Conservation (phyloP, 2,329 filamentous ascomycete genomes). For the Colletotrichum costaricense region DNA sequence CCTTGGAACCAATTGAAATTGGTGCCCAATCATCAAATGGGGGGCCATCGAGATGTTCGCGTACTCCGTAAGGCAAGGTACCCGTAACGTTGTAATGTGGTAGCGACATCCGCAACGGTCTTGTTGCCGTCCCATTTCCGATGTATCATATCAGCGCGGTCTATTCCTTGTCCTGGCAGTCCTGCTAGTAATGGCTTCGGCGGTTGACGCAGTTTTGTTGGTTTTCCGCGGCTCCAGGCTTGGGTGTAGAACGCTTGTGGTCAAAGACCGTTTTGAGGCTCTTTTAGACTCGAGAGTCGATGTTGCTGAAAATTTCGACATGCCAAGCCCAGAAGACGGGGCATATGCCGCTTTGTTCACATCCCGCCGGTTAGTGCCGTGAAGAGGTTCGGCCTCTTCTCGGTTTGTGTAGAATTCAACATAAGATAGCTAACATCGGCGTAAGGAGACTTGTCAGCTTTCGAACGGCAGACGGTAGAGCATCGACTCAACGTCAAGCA, state of each 20-base stretch:
- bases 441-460: background rate
- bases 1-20: background rate
- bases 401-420: background rate
- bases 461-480: too few species aligned
- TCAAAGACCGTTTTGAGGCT: background rate
- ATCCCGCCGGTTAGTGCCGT: background rate
- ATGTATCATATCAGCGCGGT: background rate
- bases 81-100: background rate
- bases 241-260: background rate
- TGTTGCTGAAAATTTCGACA: background rate
- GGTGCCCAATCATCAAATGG: background rate
- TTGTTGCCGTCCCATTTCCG: background rate
- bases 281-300: background rate
- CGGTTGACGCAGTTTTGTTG: background rate
- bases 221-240: background rate
- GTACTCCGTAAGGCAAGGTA: background rate
- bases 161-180: too few species aligned
- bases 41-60: background rate
- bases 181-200: background rate
- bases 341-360: background rate
- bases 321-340: background rate
- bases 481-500: background rate
- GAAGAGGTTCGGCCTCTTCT: background rate
- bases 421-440: background rate
- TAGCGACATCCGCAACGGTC: background rate